Evolutionary conservation across 2,329 filamentous ascomycete species (phyloP).

Genomic region (Diaporthe eres): DNA sequence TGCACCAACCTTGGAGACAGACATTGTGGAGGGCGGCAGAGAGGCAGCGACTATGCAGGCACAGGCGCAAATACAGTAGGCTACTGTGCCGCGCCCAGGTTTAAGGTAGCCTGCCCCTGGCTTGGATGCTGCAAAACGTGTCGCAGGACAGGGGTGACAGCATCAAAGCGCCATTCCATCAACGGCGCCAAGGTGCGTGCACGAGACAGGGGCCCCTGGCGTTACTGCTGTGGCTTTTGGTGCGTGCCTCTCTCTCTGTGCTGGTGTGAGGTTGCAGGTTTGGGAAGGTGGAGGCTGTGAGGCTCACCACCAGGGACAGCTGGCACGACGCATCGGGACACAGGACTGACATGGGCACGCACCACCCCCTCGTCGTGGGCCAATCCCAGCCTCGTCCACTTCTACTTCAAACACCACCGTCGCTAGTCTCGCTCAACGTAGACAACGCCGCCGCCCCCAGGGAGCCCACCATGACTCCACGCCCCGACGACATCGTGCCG

Average conservation of each 20-base stretch:
- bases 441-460: constrained; percentile 29
- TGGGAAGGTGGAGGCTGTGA: neutral
- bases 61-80: neutral
- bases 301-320: constrained; percentile 20
- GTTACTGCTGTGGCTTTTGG: neutral
- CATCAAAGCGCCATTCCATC: constrained; percentile 26
- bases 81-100: constrained; percentile 2
- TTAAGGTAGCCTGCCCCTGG: constrained; percentile 25
- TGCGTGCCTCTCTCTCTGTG: neutral
- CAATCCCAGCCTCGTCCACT: constrained; percentile 31
- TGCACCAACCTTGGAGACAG: neutral
- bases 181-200: constrained; percentile 19
- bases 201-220: neutral
- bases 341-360: constrained; percentile 18
- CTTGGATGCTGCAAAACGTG: constrained; percentile 32
- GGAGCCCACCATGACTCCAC: constrained; percentile 1
- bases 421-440: constrained; percentile 23
- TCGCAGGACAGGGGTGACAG: constrained; percentile 29
- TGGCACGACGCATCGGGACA: constrained; percentile 23
- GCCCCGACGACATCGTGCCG: constrained; percentile 25
- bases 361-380: neutral
- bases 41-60: neutral
- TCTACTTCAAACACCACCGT: constrained; percentile 34
- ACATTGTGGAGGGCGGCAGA: neutral
- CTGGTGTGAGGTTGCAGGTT: too few relatives aligned